Percentiles rank a stretch among this genome's conserved stretches.
phyloP scores from a whole-genome alignment of 2,329 filamentous ascomycete genomes.

The Aspergillus sp. region DNA sequence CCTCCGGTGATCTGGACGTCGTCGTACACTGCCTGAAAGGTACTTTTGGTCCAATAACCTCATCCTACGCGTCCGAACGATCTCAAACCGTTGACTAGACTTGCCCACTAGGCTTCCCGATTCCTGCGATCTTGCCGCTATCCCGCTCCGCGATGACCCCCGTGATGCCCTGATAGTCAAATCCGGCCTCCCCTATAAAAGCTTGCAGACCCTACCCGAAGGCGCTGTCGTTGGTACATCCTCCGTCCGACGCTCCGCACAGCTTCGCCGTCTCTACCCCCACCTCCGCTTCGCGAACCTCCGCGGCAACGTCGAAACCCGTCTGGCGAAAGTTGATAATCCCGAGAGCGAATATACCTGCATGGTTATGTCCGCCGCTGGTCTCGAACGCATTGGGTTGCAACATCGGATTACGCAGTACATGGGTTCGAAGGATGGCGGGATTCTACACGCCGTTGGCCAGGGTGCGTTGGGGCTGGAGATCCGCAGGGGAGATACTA shows the following conservation, averaged over 20 bases:
- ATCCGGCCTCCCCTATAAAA: slow-evolving; percentile 55
- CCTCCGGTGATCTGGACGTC: slow-evolving; percentile 67
- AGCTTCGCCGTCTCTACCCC: slow-evolving; percentile 73
- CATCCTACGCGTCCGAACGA: background rate
- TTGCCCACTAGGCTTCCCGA: slow-evolving; percentile 84
- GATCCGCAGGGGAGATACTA: slow-evolving; percentile 8
- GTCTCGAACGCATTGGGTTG: slow-evolving; percentile 71
- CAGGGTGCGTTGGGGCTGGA: slow-evolving; percentile 76
- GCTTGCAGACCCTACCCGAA: slow-evolving; percentile 66
- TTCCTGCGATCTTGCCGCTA: slow-evolving; percentile 68
- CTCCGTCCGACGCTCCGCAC: slow-evolving; percentile 77
- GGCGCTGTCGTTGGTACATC: slow-evolving; percentile 84
- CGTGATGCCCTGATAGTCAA: slow-evolving; percentile 59
- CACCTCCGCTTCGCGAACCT: slow-evolving; percentile 73
- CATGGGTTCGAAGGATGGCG: slow-evolving; percentile 57
- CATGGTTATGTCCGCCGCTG: slow-evolving; percentile 82
- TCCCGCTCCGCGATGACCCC: slow-evolving; percentile 72
- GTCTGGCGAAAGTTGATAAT: slow-evolving; percentile 77
- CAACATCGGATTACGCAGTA: slow-evolving; percentile 70
- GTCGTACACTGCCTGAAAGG: slow-evolving; percentile 82
- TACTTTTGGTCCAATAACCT: background rate
- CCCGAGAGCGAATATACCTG: slow-evolving; percentile 68
- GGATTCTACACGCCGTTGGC: slow-evolving; percentile 78
- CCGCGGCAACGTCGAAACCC: slow-evolving; percentile 79
- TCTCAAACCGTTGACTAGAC: slow-evolving; percentile 47